These are phyloP conservation scores for Malassezia obtusa DNA, from an alignment of 1,284 basidiomycete species.

Conservation along the genomic window DNA sequence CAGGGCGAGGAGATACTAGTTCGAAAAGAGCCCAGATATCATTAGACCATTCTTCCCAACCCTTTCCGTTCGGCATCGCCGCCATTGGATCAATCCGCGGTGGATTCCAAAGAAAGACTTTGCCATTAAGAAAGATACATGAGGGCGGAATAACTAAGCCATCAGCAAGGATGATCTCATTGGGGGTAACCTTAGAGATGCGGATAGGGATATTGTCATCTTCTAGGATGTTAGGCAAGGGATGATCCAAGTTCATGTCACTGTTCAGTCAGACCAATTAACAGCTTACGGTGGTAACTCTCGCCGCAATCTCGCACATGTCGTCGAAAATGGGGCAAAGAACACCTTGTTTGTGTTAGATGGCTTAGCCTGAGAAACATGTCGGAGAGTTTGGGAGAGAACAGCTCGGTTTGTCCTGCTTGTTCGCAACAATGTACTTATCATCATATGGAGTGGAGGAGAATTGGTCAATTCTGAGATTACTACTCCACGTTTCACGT, in stretches of 20 bases:
- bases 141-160: conserved; percentile 67
- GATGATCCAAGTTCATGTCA: not conserved
- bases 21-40: conserved; percentile 74
- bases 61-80: conserved; percentile 34
- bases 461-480: too few relatives aligned
- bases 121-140: conserved; percentile 70
- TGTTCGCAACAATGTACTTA: too few relatives aligned
- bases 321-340: not conserved
- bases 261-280: not conserved
- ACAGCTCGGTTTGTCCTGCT: not conserved
- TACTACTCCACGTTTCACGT: too few relatives aligned
- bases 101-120: conserved; percentile 79
- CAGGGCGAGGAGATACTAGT: conserved; percentile 69
- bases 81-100: conserved; percentile 55
- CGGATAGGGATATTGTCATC: conserved; percentile 13
- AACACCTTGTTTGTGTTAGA: too few relatives aligned
- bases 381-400: not conserved
- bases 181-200: conserved; percentile 7
- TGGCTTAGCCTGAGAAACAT: too few relatives aligned
- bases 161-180: conserved; percentile 19
- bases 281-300: too few relatives aligned
- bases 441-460: too few relatives aligned
- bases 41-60: conserved; percentile 56
- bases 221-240: conserved; percentile 11
- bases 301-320: too few relatives aligned